Percentiles rank a stretch among this genome's conserved stretches.
These are phyloP conservation scores for Hanseniaspora guilliermondii DNA, from an alignment of 805 yeast genomes.

Conservation along the genomic window DNA sequence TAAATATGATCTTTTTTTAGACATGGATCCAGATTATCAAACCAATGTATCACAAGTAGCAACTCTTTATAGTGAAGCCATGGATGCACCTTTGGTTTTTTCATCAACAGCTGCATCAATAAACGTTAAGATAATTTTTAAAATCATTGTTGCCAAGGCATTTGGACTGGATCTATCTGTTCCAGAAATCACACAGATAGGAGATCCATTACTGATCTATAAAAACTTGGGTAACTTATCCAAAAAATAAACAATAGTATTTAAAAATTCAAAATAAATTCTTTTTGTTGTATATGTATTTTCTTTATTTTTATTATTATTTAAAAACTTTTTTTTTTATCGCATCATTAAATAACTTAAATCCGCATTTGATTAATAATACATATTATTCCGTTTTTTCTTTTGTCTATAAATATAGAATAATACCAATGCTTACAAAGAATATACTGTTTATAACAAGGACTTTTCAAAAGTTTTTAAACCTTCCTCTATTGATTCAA, in stretches of 20 bases:
- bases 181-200: conserved; percentile 71
- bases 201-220: conserved; percentile 84
- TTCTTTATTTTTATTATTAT: conserved; percentile 18
- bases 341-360: too few relatives aligned
- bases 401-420: too few relatives aligned
- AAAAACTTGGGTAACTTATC: conserved; percentile 24
- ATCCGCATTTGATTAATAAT: too few relatives aligned
- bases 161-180: conserved; percentile 72
- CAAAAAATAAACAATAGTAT: background rate
- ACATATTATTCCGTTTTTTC: too few relatives aligned
- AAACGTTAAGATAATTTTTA: conserved; percentile 86
- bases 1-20: conserved; percentile 77
- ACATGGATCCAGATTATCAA: conserved; percentile 67
- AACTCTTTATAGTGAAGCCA: conserved; percentile 71
- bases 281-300: conserved; percentile 26
- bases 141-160: conserved; percentile 77
- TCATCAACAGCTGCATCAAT: conserved; percentile 87
- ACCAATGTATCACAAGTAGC: conserved; percentile 73
- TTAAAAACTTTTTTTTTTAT: too few relatives aligned
- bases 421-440: background rate
- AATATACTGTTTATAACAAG: conserved; percentile 39
- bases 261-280: too few relatives aligned
- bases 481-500: conserved; percentile 4
- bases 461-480: conserved; percentile 50
- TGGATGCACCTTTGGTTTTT: conserved; percentile 75